These are phyloP conservation scores for Phoma sp. DNA, from an alignment of 2,329 filamentous ascomycete species.

Conservation along the genomic window DNA sequence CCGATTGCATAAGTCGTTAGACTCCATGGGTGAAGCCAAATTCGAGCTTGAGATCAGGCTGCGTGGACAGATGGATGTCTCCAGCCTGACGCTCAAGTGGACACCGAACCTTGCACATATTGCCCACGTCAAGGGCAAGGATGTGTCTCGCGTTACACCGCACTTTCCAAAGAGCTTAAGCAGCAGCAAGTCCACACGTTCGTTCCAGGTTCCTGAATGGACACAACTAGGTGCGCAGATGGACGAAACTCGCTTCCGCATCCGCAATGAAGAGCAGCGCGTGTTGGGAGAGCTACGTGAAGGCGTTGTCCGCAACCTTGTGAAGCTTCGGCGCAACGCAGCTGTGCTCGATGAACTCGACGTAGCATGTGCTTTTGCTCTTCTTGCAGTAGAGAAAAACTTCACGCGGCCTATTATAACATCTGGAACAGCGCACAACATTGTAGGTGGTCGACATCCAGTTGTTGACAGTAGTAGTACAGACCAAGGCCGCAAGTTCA, in stretches of 20 bases:
- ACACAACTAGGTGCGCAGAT: conserved; percentile 79
- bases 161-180: conserved; percentile 66
- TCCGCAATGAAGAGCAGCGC: conserved; percentile 82
- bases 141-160: conserved; percentile 53
- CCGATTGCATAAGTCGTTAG: conserved; percentile 73
- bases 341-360: conserved; percentile 93
- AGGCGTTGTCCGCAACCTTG: conserved; percentile 79
- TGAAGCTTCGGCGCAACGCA: conserved; percentile 87
- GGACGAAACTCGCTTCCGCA: conserved; percentile 78
- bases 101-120: conserved; percentile 87
- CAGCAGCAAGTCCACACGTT: conserved; percentile 82
- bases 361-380: conserved; percentile 84
- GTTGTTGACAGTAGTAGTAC: conserved; percentile 86
- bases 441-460: conserved; percentile 87
- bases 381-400: conserved; percentile 75
- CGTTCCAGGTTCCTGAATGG: conserved; percentile 87
- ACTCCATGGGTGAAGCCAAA: conserved; percentile 67
- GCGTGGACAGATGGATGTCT: conserved; percentile 61
- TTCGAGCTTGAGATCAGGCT: conserved; percentile 66
- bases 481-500: conserved; percentile 81
- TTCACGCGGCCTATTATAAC: conserved; percentile 79
- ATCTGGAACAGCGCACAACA: conserved; percentile 68
- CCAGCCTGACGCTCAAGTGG: conserved; percentile 79
- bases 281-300: conserved; percentile 79
- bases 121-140: conserved; percentile 86